Conservation (phyloP, 352 stramenopile genomes). For the Pythium rhizo-oryzae region DNA sequence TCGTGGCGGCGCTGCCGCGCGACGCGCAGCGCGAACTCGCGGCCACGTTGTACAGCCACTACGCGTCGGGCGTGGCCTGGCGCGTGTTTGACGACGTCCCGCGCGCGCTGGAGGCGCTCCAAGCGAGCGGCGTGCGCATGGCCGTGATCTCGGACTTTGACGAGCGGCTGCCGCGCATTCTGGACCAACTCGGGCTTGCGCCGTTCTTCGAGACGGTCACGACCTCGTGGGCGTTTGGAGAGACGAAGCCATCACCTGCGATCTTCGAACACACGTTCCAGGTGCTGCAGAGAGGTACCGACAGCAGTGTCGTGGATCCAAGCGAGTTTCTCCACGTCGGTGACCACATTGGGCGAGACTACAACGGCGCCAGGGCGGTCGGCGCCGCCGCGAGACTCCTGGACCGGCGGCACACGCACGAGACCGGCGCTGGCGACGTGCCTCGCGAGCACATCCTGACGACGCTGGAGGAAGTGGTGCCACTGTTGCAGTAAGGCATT, state of each 20-base stretch:
- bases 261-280: constrained; percentile 68
- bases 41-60: constrained; percentile 56
- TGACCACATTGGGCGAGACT: constrained; percentile 61
- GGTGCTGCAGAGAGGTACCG: neutral
- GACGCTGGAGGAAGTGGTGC: constrained; percentile 31
- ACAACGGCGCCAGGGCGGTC: constrained; percentile 39
- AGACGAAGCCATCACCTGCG: constrained; percentile 50
- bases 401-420: constrained; percentile 29
- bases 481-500: constrained; percentile 18
- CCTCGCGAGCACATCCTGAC: constrained; percentile 31
- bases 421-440: constrained; percentile 13
- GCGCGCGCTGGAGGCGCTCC: constrained; percentile 44
- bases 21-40: constrained; percentile 35
- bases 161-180: constrained; percentile 55
- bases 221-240: constrained; percentile 52
- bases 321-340: constrained; percentile 59
- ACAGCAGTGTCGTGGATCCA: neutral
- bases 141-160: constrained; percentile 85
- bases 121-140: constrained; percentile 31
- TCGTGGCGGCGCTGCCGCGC: constrained; percentile 18
- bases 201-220: constrained; percentile 58
- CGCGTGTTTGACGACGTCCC: constrained; percentile 57
- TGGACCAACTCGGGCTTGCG: constrained; percentile 45
- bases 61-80: constrained; percentile 53
- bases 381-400: constrained; percentile 52